Evolutionary conservation across 2,329 filamentous ascomycete species (phyloP).

Genomic region (Phyllosticta citribraziliensis): DNA sequence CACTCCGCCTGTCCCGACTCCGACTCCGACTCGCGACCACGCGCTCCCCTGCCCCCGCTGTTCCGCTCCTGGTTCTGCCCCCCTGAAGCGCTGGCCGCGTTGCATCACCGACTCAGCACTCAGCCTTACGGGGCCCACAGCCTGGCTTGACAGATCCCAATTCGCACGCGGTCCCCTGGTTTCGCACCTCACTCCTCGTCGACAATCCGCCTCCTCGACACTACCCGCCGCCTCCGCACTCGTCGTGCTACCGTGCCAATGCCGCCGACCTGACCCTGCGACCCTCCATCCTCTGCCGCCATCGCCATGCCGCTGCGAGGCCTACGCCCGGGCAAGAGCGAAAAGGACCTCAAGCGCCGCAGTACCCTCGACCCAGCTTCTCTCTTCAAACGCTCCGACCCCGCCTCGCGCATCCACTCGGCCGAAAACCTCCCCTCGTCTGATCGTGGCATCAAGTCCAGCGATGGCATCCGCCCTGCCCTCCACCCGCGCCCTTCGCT

Average conservation of each 20-base stretch:
- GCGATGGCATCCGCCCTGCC: conserved; percentile 24
- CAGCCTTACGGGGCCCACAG: conserved; percentile 15
- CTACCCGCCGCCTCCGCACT: background rate
- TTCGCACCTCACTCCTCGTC: conserved; percentile 6
- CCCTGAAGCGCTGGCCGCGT: conserved; percentile 11
- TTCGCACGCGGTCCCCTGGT: conserved; percentile 11
- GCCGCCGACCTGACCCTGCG: conserved; percentile 8
- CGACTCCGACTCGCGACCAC: too few species aligned
- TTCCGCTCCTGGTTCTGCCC: conserved; percentile 7
- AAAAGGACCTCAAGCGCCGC: conserved; percentile 33
- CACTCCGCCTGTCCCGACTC: conserved; percentile 9
- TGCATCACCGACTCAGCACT: conserved; percentile 12
- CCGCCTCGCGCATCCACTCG: conserved; percentile 17
- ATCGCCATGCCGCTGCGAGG: conserved; percentile 32
- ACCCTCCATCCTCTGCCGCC: conserved; percentile 3
- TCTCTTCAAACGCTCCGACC: conserved; percentile 27
- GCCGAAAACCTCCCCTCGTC: conserved; percentile 17
- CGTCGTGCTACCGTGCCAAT: conserved; percentile 1
- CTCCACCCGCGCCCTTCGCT: conserved; percentile 17
- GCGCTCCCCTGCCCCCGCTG: conserved; percentile 12
- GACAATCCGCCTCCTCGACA: conserved; percentile 2
- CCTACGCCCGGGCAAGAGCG: conserved; percentile 28
- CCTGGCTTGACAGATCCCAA: conserved; percentile 5
- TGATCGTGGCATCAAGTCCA: conserved; percentile 19
- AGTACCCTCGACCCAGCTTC: conserved; percentile 33